Evolutionary conservation across 192 early-diverging fungal genomes (phyloP).

Genomic region (Linnemannia schmuckeri): DNA sequence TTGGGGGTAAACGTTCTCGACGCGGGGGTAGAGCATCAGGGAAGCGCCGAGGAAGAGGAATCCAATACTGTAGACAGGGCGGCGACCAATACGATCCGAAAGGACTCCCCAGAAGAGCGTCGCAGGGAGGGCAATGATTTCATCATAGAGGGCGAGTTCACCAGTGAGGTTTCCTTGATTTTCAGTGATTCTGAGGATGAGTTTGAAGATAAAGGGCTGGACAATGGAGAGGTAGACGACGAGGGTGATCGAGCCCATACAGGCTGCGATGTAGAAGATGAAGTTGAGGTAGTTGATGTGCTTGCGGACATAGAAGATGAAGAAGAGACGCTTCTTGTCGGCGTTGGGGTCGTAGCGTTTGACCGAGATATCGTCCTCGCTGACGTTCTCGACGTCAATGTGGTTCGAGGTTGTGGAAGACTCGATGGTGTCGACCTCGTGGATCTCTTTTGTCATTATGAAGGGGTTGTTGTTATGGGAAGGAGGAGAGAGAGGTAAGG

Average conservation of each 20-base stretch:
- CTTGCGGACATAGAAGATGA: slow-evolving; percentile 48
- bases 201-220: slow-evolving; percentile 57
- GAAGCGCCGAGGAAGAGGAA: slow-evolving; percentile 67
- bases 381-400: neutral
- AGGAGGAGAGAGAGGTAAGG: neutral
- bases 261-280: slow-evolving; percentile 32
- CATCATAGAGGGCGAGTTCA: slow-evolving; percentile 72
- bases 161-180: slow-evolving; percentile 63
- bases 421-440: neutral
- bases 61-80: slow-evolving; percentile 65
- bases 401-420: neutral
- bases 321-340: slow-evolving; percentile 22
- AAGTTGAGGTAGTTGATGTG: slow-evolving; percentile 45
- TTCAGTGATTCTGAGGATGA: slow-evolving; percentile 29
- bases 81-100: slow-evolving; percentile 71
- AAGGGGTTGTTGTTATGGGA: neutral
- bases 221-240: slow-evolving; percentile 54
- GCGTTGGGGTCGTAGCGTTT: neutral
- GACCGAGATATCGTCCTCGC: neutral
- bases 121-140: slow-evolving; percentile 68
- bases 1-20: slow-evolving; percentile 68
- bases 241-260: slow-evolving; percentile 30
- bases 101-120: slow-evolving; percentile 72
- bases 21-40: slow-evolving; percentile 64
- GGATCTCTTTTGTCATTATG: neutral